phyloP scores from a whole-genome alignment of 192 early-diverging fungal species.

The Linnemannia elongata region DNA sequence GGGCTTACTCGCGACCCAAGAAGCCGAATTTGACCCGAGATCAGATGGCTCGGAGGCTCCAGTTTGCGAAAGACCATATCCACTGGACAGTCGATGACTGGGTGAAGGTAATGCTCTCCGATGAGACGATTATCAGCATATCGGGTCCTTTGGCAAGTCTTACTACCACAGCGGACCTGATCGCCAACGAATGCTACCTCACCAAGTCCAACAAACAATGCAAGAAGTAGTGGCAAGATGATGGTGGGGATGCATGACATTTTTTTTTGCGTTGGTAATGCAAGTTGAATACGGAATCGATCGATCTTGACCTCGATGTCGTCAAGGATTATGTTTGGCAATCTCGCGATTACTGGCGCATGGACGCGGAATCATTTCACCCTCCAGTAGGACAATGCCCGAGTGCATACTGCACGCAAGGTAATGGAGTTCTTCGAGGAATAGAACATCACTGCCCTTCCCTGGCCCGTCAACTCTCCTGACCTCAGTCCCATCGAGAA shows the following conservation, averaged over 20 bases:
- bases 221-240: background rate
- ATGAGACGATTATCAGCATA: background rate
- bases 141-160: background rate
- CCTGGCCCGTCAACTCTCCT: slow-evolving; percentile 23
- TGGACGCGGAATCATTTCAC: too few relatives aligned
- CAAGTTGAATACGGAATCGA: too few relatives aligned
- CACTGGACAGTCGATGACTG: too few relatives aligned
- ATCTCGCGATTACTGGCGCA: too few relatives aligned
- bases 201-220: background rate
- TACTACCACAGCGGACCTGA: background rate
- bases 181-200: background rate
- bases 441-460: slow-evolving; percentile 11
- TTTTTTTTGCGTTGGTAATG: too few relatives aligned
- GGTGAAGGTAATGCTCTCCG: slow-evolving; percentile 13
- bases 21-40: too few relatives aligned
- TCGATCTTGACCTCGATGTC: too few relatives aligned
- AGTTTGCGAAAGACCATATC: too few relatives aligned
- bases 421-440: slow-evolving; percentile 8
- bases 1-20: background rate
- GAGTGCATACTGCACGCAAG: background rate
- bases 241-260: background rate
- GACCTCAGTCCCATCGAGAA: slow-evolving; percentile 40
- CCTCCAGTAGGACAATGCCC: background rate
- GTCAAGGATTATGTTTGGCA: background rate
- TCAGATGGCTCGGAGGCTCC: too few relatives aligned